Conservation (phyloP, 2,329 filamentous ascomycete genomes). For the Septoria linicola region DNA sequence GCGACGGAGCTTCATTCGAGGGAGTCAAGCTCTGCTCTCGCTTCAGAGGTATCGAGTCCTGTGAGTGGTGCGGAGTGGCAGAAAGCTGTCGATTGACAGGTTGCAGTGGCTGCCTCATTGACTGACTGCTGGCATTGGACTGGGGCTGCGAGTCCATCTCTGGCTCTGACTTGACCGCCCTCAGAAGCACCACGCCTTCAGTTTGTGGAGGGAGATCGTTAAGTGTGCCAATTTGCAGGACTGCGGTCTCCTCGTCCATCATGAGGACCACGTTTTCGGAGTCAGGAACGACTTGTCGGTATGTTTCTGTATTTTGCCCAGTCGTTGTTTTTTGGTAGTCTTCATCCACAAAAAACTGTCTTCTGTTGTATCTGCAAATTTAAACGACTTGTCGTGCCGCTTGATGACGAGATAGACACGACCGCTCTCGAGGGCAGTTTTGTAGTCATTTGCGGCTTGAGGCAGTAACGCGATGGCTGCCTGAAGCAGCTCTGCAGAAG, state of each 20-base stretch:
- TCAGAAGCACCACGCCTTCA: background rate
- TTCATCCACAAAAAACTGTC: no score
- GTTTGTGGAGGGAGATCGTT: constrained; percentile 2
- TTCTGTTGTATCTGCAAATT: no score
- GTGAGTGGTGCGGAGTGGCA: background rate
- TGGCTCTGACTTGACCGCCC: background rate
- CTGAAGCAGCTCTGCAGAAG: no score
- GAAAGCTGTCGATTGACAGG: constrained; percentile 20
- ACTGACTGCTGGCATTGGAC: constrained; percentile 4
- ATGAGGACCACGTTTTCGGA: background rate
- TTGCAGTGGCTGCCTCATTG: constrained; percentile 20
- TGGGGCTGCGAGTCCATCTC: background rate
- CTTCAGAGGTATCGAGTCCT: constrained; percentile 5
- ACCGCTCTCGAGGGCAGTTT: no score
- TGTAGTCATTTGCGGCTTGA: no score
- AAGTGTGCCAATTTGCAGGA: background rate
- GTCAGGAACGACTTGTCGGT: no score
- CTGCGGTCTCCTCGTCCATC: background rate
- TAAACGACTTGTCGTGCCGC: no score
- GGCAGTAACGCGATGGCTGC: no score
- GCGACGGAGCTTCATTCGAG: background rate
- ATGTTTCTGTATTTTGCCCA: no score
- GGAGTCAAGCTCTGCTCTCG: background rate
- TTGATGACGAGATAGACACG: no score
- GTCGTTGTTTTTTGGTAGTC: no score